Evolutionary conservation across 352 stramenopile genomes (phyloP).

Genomic region (Globisporangium echinulatum): DNA sequence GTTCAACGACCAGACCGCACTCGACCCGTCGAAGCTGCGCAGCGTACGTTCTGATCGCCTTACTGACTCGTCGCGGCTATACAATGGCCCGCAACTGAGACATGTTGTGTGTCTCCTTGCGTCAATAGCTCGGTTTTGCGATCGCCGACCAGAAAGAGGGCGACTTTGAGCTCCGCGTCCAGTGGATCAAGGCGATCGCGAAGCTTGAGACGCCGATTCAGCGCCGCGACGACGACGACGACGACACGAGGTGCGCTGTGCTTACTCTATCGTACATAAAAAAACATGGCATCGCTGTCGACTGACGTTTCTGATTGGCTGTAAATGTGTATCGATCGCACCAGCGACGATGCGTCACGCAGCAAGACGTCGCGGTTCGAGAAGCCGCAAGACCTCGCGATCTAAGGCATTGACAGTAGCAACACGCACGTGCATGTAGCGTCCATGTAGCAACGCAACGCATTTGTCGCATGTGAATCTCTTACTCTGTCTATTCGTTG

Average conservation of each 20-base stretch:
- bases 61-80: background rate
- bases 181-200: conserved; percentile 84
- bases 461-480: too few relatives aligned
- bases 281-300: background rate
- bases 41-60: conserved; percentile 32
- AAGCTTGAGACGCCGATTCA: conserved; percentile 34
- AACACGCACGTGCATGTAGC: too few relatives aligned
- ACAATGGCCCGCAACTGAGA: too few relatives aligned
- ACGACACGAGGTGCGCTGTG: conserved; percentile 10
- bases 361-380: conserved; percentile 29
- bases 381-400: conserved; percentile 57
- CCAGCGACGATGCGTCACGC: conserved; percentile 26
- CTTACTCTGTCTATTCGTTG: background rate
- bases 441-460: too few relatives aligned
- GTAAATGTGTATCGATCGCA: background rate
- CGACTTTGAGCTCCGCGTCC: conserved; percentile 74
- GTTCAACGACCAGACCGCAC: conserved; percentile 62
- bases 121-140: conserved; percentile 63
- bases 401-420: conserved; percentile 23
- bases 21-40: conserved; percentile 70
- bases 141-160: conserved; percentile 85
- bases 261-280: background rate
- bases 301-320: background rate
- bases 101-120: background rate
- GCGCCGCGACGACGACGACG: conserved; percentile 19